Conservation (phyloP, 495 filamentous ascomycete species). For the Astrocystis sublimbata region DNA sequence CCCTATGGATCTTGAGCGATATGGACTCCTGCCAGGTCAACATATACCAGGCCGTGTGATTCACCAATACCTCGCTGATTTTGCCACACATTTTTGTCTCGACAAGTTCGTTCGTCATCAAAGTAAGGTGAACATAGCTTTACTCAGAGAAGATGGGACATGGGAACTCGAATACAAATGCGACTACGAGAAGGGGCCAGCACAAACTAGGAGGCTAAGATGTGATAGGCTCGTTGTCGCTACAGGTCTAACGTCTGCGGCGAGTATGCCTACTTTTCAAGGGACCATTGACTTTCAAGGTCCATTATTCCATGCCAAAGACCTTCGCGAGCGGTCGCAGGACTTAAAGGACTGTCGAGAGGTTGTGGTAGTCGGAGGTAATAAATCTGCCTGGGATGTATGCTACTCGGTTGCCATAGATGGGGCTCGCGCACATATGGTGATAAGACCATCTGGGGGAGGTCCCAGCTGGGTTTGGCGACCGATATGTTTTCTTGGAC, state of each 20-base stretch:
- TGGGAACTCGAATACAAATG: slow-evolving; percentile 42
- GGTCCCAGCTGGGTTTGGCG: slow-evolving; percentile 64
- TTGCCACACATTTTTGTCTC: slow-evolving; percentile 54
- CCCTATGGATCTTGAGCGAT: slow-evolving; percentile 56
- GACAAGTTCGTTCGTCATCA: slow-evolving; percentile 47
- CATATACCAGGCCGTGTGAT: slow-evolving; percentile 64
- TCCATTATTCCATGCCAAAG: slow-evolving; percentile 59
- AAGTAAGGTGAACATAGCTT: slow-evolving; percentile 48
- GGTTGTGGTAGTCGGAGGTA: slow-evolving; percentile 61
- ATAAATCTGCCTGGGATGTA: slow-evolving; percentile 71
- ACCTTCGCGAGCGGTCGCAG: slow-evolving; percentile 42
- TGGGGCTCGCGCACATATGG: slow-evolving; percentile 60
- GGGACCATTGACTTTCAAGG: slow-evolving; percentile 53
- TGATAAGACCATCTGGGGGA: slow-evolving; percentile 31
- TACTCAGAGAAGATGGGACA: slow-evolving; percentile 37
- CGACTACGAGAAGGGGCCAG: not conserved
- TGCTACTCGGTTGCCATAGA: slow-evolving; percentile 59
- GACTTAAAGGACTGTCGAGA: slow-evolving; percentile 37
- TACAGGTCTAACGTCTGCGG: slow-evolving; percentile 65
- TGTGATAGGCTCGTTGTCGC: slow-evolving; percentile 62
- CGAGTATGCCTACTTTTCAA: slow-evolving; percentile 53
- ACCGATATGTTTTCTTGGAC: not conserved
- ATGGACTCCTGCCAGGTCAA: slow-evolving; percentile 53
- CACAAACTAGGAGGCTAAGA: not conserved
- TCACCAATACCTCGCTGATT: slow-evolving; percentile 58